Base-by-base conservation (phyloP, 2,329 filamentous ascomycete genomes). In the Phialemoniopsis sp. region DNA sequence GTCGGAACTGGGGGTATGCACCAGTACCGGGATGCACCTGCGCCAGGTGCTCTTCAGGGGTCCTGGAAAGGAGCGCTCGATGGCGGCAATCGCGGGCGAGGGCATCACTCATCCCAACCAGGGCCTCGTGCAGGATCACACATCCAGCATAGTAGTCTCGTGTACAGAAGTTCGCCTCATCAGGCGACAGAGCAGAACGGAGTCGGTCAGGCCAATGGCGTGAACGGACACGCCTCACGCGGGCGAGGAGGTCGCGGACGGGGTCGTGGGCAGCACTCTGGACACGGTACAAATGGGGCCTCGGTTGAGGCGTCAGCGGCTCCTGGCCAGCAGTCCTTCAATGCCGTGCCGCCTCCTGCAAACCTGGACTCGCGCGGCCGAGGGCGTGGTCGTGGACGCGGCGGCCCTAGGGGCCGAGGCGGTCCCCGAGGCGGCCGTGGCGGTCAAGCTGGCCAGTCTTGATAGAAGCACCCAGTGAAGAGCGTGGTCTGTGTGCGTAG, bases 311-410 rank as follows among this genome's bases (percentile, higher is more conserved):
- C 32, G 43, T 36, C 32, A 30, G 18, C 35, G 18, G 32, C 35
- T 39, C 34, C 39, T 21, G 45, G 34, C n/a, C 43, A 44, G 18
- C 56, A 60, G 37, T 57, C 50, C 28, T 83, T 78, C 51, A 71
- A 70, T 42, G 72, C 72, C 13, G 75, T 82, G 8, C 78, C 79
- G 21, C 83, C 82, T 16, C 82, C 83, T 2, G 59, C 74, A 2
- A 72, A 57, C 32, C 60, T 85, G 12, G 72, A 82, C 46, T 52
- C 63, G 30, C 56, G 67, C 38, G 66, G 49, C 14, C 40, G 52
- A 30, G 51, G 57, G 13, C 55, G 63, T 29, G 58, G 62, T 32
- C 59, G 66, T 34, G 62, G 57, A 13, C 56, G 59, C n/a, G 44
- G 45, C n/a, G 41, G 47, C 18, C 47, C 46, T 42, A 44, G 35